phyloP scores from a whole-genome alignment of 306 rosid genomes.

The Ochetophila trinervis region DNA sequence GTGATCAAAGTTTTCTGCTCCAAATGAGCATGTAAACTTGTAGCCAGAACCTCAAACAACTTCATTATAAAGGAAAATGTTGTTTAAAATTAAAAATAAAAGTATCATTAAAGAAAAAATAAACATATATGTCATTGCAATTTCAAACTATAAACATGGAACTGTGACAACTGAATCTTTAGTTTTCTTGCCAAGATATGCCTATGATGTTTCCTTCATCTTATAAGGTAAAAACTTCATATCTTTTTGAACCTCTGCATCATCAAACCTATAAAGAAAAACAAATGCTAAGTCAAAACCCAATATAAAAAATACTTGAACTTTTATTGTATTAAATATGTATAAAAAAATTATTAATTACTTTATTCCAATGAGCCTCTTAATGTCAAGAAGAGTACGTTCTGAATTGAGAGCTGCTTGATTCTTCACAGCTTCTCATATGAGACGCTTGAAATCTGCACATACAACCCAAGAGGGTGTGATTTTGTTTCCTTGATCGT shows the following conservation, averaged over 20 bases:
- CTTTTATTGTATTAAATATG: background rate
- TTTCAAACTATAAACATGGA: constrained; percentile 18
- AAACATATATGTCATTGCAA: no score
- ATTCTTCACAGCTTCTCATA: constrained; percentile 20
- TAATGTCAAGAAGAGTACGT: constrained; percentile 13
- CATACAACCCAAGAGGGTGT: constrained; percentile 22
- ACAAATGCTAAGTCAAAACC: background rate
- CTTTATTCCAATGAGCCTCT: constrained; percentile 20
- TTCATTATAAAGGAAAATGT: no score
- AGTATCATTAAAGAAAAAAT: no score
- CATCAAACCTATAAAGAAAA: background rate
- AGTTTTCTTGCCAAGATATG: constrained; percentile 20
- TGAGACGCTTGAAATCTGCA: constrained; percentile 17
- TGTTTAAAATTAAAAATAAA: no score
- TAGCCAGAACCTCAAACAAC: no score
- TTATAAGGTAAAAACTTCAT: constrained; percentile 21
- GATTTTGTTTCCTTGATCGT: constrained; percentile 12
- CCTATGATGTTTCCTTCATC: constrained; percentile 32
- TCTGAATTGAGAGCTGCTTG: constrained; percentile 17
- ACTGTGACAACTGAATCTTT: constrained; percentile 27
- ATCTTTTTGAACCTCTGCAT: no score
- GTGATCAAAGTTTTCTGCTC: no score
- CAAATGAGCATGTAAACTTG: no score
- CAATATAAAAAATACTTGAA: no score
- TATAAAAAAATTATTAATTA: background rate